A percentile compares a stretch with the other conserved stretches of the same genome.
These are phyloP conservation scores for Monosporozyma aerobia DNA, from an alignment of 805 yeast species.

Conservation along the genomic window DNA sequence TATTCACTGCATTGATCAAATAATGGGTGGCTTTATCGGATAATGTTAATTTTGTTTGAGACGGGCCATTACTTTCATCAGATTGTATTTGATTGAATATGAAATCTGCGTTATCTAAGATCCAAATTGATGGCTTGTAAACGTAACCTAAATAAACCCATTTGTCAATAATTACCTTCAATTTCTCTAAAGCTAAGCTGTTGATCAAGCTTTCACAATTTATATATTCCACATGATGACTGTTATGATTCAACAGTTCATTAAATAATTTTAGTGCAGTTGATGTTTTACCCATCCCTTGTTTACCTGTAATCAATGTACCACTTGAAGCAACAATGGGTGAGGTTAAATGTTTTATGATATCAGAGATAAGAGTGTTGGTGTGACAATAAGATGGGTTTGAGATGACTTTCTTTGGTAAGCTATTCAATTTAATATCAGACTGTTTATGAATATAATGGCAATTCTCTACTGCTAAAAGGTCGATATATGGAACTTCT, in stretches of 20 bases:
- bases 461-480: neutral
- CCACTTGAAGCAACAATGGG: slow-evolving; percentile 33
- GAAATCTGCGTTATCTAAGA: slow-evolving; percentile 72
- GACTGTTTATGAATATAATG: neutral
- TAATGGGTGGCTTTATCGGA: slow-evolving; percentile 60
- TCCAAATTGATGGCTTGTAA: slow-evolving; percentile 66
- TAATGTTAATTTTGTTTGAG: slow-evolving; percentile 26
- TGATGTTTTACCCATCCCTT: slow-evolving; percentile 77
- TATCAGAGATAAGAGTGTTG: slow-evolving; percentile 4
- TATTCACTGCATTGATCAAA: slow-evolving; percentile 40
- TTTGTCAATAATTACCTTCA: slow-evolving; percentile 36
- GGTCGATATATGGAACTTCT: neutral
- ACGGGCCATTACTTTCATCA: slow-evolving; percentile 38
- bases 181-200: slow-evolving; percentile 26
- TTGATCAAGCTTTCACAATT: slow-evolving; percentile 41
- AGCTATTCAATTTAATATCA: neutral
- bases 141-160: slow-evolving; percentile 46
- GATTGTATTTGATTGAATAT: slow-evolving; percentile 47
- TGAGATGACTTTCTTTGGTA: neutral
- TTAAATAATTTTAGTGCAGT: slow-evolving; percentile 36
- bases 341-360: slow-evolving; percentile 8
- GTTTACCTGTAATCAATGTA: slow-evolving; percentile 55
- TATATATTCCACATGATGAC: slow-evolving; percentile 37
- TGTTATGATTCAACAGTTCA: slow-evolving; percentile 14
- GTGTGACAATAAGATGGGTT: neutral